A percentile compares a stretch with the other conserved stretches of the same genome.
Evolutionary conservation across 345 rosid genomes (phyloP).

Genomic region (Eutrema japonicum): DNA sequence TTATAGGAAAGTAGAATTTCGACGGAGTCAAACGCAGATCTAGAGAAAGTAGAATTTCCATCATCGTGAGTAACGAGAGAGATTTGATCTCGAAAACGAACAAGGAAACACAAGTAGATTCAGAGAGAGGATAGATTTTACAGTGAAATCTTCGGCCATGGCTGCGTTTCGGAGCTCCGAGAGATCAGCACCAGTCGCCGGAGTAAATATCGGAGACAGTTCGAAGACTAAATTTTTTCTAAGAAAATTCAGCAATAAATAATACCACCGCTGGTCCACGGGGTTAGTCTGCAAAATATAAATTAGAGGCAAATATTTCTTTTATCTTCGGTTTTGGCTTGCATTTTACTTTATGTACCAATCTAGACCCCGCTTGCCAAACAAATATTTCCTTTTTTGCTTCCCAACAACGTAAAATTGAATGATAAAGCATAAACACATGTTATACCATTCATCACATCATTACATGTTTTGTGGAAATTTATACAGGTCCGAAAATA

Average conservation of each 20-base stretch:
- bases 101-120: background rate
- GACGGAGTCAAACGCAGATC: slow-evolving; percentile 33
- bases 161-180: slow-evolving; percentile 29
- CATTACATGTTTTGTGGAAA: background rate
- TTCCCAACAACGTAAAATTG: too few species aligned
- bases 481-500: background rate
- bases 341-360: background rate
- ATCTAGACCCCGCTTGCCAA: background rate
- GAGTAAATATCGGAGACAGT: slow-evolving; percentile 9
- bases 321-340: background rate
- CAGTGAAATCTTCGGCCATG: slow-evolving; percentile 45
- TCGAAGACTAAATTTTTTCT: background rate
- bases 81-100: slow-evolving; percentile 8
- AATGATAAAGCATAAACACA: too few species aligned
- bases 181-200: slow-evolving; percentile 33
- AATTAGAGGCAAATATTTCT: background rate
- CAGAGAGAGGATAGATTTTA: slow-evolving; percentile 12
- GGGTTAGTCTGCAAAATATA: slow-evolving; percentile 18
- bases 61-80: slow-evolving; percentile 17
- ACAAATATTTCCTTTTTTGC: background rate
- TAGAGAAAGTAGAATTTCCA: slow-evolving; percentile 29
- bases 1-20: background rate
- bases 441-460: too few species aligned
- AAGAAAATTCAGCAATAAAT: slow-evolving; percentile 19
- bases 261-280: slow-evolving; percentile 23